These are phyloP conservation scores for Argentina anserina DNA, from an alignment of 306 rosid species.

Conservation along the genomic window DNA sequence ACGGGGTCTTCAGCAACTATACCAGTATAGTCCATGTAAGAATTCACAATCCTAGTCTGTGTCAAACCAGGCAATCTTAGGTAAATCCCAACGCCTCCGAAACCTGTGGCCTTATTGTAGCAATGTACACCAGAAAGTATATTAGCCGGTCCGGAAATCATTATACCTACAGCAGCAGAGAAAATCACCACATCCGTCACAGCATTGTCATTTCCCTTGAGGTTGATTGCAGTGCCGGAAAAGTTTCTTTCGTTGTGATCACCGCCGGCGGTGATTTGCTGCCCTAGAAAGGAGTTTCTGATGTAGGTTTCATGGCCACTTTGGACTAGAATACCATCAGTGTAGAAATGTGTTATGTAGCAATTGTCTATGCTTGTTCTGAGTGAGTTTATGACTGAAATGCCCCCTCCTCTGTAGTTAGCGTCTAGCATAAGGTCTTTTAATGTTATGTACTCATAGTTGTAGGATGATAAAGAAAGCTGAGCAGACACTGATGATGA, in stretches of 20 bases:
- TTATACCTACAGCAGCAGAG: conserved; percentile 64
- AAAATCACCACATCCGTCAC: conserved; percentile 81
- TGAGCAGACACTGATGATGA: conserved; percentile 21
- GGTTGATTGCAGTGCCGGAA: conserved; percentile 71
- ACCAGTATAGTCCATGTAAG: conserved; percentile 80
- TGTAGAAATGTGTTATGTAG: conserved; percentile 78
- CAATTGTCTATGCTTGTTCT: conserved; percentile 80
- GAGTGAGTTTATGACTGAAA: conserved; percentile 69
- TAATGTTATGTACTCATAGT: conserved; percentile 69
- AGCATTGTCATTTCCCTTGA: conserved; percentile 71
- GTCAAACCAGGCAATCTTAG: conserved; percentile 63
- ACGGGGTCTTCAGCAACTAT: conserved; percentile 91
- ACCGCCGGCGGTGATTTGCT: conserved; percentile 78
- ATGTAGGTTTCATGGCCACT: conserved; percentile 90
- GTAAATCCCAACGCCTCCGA: conserved; percentile 84
- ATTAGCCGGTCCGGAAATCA: conserved; percentile 76
- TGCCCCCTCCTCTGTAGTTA: conserved; percentile 81
- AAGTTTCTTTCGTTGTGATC: conserved; percentile 57
- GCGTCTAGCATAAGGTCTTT: conserved; percentile 71
- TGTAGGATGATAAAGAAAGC: conserved; percentile 52
- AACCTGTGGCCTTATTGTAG: conserved; percentile 87
- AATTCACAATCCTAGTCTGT: conserved; percentile 75
- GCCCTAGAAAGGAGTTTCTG: conserved; percentile 78
- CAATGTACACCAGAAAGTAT: conserved; percentile 73
- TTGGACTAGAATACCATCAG: conserved; percentile 61